Evolutionary conservation across 352 stramenopile genomes (phyloP).

Genomic region (Pythium pyrilobum): DNA sequence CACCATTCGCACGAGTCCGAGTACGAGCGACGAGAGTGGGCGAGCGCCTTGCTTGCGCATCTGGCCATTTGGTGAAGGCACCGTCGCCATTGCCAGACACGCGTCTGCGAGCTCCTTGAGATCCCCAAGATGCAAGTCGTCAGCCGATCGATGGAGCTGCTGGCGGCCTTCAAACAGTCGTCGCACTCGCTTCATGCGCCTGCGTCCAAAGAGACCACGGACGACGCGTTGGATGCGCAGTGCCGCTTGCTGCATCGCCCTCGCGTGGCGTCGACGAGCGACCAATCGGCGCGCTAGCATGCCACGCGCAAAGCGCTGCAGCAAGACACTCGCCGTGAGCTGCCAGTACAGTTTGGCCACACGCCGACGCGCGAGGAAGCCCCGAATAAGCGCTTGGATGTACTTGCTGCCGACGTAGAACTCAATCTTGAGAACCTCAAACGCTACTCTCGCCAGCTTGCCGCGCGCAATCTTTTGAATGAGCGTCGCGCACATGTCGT

Average conservation of each 20-base stretch:
- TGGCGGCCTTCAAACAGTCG: conserved; percentile 28
- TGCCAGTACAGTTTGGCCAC: conserved; percentile 65
- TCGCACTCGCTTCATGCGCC: conserved; percentile 54
- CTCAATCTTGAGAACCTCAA: conserved; percentile 53
- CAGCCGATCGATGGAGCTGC: conserved; percentile 13
- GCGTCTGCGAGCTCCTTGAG: conserved; percentile 52
- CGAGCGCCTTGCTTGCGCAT: neutral
- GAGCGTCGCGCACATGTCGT: conserved; percentile 65
- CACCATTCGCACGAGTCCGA: conserved; percentile 66
- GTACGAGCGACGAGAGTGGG: conserved; percentile 42
- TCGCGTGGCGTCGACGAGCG: conserved; percentile 15
- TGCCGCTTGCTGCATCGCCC: conserved; percentile 18
- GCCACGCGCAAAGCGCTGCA: conserved; percentile 55
- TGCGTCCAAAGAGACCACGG: conserved; percentile 50
- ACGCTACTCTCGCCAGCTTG: conserved; percentile 55
- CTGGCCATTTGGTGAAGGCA: conserved; percentile 17
- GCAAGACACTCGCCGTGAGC: conserved; percentile 43
- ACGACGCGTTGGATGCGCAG: conserved; percentile 49
- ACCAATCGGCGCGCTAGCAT: conserved; percentile 41
- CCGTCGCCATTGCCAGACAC: conserved; percentile 44
- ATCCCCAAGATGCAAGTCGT: conserved; percentile 30
- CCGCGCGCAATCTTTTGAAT: conserved; percentile 77
- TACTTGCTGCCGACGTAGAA: conserved; percentile 69
- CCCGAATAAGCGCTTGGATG: conserved; percentile 65
- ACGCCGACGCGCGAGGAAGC: conserved; percentile 55